Percentiles rank a stretch among this genome's conserved stretches.
These are phyloP conservation scores for Kockovaella imperatae DNA, from an alignment of 768 basidiomycete genomes.

Conservation along the genomic window DNA sequence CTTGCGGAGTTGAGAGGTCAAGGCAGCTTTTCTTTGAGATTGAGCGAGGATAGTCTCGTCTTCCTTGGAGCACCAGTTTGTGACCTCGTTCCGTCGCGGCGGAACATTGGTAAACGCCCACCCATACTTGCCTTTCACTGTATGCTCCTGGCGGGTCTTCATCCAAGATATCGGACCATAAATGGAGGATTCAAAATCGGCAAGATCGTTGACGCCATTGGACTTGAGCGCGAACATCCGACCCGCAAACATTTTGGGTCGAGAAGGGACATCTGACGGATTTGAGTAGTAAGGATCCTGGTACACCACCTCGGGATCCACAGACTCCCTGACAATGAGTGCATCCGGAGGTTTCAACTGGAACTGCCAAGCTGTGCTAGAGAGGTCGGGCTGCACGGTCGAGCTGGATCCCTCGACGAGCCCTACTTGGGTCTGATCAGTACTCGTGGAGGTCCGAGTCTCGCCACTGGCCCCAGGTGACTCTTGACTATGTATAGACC, in stretches of 20 bases:
- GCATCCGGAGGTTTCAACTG: constrained; percentile 10
- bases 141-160: constrained; percentile 7
- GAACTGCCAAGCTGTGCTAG: constrained; percentile 18
- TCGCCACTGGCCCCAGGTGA: constrained; percentile 9
- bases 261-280: constrained; percentile 59
- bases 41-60: constrained; percentile 6
- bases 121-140: constrained; percentile 44
- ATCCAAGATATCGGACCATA: constrained; percentile 11
- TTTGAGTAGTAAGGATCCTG: constrained; percentile 73
- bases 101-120: constrained; percentile 73
- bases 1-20: constrained; percentile 54
- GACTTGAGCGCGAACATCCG: constrained; percentile 65
- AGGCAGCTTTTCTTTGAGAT: constrained; percentile 4
- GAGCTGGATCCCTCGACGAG: constrained; percentile 9
- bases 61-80: constrained; percentile 52
- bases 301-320: constrained; percentile 59
- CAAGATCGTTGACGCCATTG: constrained; percentile 54
- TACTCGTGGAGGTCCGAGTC: background rate
- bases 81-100: constrained; percentile 55
- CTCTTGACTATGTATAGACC: background rate
- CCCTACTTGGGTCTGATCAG: background rate
- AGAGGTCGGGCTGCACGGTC: constrained; percentile 10
- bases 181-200: constrained; percentile 52
- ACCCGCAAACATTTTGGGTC: constrained; percentile 71
- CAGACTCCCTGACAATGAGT: constrained; percentile 26